A percentile compares a stretch with the other conserved stretches of the same genome.
These are phyloP conservation scores for Solanum paucissectum DNA, from an alignment of 257 asterid species.

Conservation along the genomic window DNA sequence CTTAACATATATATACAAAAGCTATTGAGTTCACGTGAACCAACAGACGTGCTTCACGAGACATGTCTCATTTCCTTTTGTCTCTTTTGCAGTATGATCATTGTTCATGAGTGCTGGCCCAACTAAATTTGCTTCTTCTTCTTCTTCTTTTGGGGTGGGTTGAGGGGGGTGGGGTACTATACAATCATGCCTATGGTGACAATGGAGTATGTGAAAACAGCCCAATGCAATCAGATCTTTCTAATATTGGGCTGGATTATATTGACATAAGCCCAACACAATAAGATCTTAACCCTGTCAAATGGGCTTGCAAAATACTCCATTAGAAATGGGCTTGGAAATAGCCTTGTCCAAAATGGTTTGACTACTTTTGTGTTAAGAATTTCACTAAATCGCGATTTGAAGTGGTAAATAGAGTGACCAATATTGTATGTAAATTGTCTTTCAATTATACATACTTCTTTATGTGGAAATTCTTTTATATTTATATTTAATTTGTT, in stretches of 20 bases:
- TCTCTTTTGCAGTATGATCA: not conserved
- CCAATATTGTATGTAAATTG: no score
- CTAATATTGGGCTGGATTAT: not conserved
- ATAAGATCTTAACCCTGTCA: not conserved
- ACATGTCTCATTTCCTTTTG: not conserved
- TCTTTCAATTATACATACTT: not conserved
- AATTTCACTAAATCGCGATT: no score
- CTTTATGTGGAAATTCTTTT: not conserved
- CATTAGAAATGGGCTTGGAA: not conserved
- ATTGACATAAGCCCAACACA: not conserved
- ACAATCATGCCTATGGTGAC: not conserved
- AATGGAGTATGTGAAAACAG: not conserved
- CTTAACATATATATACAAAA: not conserved
- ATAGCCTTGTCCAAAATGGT: no score
- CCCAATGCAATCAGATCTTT: not conserved
- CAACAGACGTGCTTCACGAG: not conserved
- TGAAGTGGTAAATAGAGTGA: no score
- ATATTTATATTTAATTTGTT: not conserved
- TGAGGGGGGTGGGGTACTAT: not conserved
- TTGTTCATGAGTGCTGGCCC: not conserved
- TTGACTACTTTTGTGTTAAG: no score
- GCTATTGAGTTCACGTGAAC: not conserved
- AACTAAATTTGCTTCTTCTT: not conserved
- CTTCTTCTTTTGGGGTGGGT: not conserved
- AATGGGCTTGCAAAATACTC: not conserved